Base-by-base conservation (phyloP, 345 rosid species). In the Eucalyptus regnans region DNA sequence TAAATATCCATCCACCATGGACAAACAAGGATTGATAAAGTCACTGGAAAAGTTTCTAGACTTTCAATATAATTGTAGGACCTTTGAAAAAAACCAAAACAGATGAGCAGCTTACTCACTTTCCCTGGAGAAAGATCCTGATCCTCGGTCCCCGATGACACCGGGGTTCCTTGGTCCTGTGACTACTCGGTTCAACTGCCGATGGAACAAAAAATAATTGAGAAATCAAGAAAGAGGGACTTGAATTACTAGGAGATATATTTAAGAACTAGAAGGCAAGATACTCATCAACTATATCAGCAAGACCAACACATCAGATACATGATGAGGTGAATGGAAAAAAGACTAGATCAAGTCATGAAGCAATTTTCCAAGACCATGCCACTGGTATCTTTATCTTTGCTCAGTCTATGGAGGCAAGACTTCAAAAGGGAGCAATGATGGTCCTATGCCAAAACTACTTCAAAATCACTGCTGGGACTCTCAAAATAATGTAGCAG, bases 41-140 rank as follows among this genome's bases (percentile, higher is more conserved):
- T 76, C 84, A 76, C 29, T 20, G 48, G 84, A 76, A 76, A 41
- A 20, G 29, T 76, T 20, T 41, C 84, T 41, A 76, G 48, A 71
- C 46, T 76, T 37, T 76, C 48, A 37, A 11, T 41, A 23, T 41
- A 23, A 20, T 76, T 41, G 84, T 20, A 76, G 15, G 23, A 76
- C 48, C 29, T 41, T 76, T 4, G 8, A 44, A 52, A 22, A n/a
- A 17, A 43, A 86, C 60, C 43, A 37, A 50, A 89, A 43, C 25
- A 37, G 22, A 15, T 23, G 68, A 46, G 71, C 18, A 86, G 90
- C 29, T 12, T 91, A 95, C 99, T 97, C 91, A 97, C 99, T 97
- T 96, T 97, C 99, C 91, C 99, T 95, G 37, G 99, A 97, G 92
- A 97, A 96, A 17, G 99, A 96, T 33, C 98, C 97, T 58, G 99